Percentiles rank a stretch among this genome's conserved stretches.
Evolutionary conservation across 176 grass and related monocot species (phyloP).

Genomic region (Phragmites australis): DNA sequence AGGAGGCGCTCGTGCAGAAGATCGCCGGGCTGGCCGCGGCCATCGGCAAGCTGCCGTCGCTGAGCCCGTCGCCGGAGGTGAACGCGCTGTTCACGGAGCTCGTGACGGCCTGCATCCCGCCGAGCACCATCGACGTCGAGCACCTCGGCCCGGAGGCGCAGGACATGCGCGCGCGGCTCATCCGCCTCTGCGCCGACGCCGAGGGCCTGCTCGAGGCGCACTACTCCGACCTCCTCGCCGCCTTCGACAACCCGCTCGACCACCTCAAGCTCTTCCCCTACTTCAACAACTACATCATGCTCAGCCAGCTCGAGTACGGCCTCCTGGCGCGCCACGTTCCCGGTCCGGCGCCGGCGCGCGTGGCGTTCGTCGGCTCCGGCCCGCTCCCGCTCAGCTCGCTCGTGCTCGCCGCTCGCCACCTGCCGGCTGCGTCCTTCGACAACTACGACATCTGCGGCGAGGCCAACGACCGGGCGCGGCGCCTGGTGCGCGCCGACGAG

Average conservation of each 20-base stretch:
- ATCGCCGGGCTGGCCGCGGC: slow-evolving; percentile 47
- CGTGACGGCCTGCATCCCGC: slow-evolving; percentile 69
- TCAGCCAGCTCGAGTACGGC: slow-evolving; percentile 67
- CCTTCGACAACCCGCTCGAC: slow-evolving; percentile 63
- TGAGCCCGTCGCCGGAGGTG: slow-evolving; percentile 65
- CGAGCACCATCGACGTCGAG: slow-evolving; percentile 52
- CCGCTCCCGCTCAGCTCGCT: slow-evolving; percentile 69
- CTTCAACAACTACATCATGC: slow-evolving; percentile 78
- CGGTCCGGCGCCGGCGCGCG: slow-evolving; percentile 33
- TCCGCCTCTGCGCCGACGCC: slow-evolving; percentile 57
- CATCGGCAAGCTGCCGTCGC: slow-evolving; percentile 57
- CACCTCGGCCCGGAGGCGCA: slow-evolving; percentile 47
- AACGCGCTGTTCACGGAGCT: slow-evolving; percentile 84
- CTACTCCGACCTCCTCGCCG: slow-evolving; percentile 79
- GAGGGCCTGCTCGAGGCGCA: slow-evolving; percentile 79
- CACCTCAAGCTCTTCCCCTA: slow-evolving; percentile 74
- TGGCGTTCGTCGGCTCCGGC: slow-evolving; percentile 73
- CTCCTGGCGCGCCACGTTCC: slow-evolving; percentile 56
- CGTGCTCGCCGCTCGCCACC: slow-evolving; percentile 50
- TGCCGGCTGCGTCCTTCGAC: slow-evolving; percentile 41
- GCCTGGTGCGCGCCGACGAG: slow-evolving; percentile 53
- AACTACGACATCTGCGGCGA: slow-evolving; percentile 58
- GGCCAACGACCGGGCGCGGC: slow-evolving; percentile 60
- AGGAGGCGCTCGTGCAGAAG: slow-evolving; percentile 55
- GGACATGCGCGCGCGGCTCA: slow-evolving; percentile 66